Evolutionary conservation across 2,329 filamentous ascomycete genomes (phyloP).

Genomic region (Fusarium abutilonis): DNA sequence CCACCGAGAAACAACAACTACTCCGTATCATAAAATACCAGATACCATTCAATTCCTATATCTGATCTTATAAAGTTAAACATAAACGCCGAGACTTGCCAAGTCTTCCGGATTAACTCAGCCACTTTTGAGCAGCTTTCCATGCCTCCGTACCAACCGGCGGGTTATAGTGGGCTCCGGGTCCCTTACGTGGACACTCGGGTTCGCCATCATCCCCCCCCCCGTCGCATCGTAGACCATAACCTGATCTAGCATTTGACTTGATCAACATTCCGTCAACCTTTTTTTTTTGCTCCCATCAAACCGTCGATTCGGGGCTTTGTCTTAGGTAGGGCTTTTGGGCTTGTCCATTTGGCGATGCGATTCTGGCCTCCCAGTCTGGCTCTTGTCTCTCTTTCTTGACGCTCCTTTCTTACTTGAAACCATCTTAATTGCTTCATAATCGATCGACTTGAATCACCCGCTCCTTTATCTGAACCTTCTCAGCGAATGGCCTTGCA

Average conservation of each 20-base stretch:
- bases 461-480: slow-evolving; percentile 30
- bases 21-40: not conserved
- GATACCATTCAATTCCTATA: not conserved
- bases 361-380: slow-evolving; percentile 35
- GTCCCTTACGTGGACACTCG: slow-evolving; percentile 46
- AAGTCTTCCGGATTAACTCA: slow-evolving; percentile 35
- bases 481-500: slow-evolving; percentile 28
- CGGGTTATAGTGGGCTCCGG: slow-evolving; percentile 34
- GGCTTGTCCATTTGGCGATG: slow-evolving; percentile 35
- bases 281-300: slow-evolving; percentile 16
- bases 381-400: slow-evolving; percentile 41
- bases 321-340: slow-evolving; percentile 1
- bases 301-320: slow-evolving; percentile 14
- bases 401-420: slow-evolving; percentile 40
- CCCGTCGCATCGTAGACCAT: slow-evolving; percentile 24
- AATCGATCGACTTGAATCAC: slow-evolving; percentile 20
- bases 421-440: slow-evolving; percentile 26
- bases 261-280: slow-evolving; percentile 18
- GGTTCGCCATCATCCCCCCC: slow-evolving; percentile 35
- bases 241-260: slow-evolving; percentile 8
- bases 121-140: slow-evolving; percentile 27
- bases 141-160: slow-evolving; percentile 34
- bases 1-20: not conserved
- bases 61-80: not conserved
- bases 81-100: slow-evolving; percentile 18